These are phyloP conservation scores for Aegilops umbellulata DNA, from an alignment of 176 grass and related monocot genomes.

Conservation along the genomic window DNA sequence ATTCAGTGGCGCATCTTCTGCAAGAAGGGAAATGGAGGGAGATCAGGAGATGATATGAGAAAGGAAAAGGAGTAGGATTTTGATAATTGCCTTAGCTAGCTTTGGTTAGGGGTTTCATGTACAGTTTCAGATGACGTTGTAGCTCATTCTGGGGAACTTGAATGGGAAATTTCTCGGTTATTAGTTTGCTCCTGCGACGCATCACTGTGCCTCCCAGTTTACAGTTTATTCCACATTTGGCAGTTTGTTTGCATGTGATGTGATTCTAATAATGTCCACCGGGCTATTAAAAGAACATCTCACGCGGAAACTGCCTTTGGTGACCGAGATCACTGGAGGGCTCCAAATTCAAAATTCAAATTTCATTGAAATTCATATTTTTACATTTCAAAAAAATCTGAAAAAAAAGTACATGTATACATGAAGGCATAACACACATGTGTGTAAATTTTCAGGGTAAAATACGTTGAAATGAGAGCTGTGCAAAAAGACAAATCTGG, in stretches of 20 bases:
- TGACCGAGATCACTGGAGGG: no score
- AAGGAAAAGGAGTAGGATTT: constrained; percentile 38
- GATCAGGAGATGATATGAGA: not conserved
- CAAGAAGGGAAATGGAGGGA: not conserved
- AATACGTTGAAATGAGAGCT: no score
- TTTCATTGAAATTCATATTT: no score
- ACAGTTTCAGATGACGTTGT: constrained; percentile 37
- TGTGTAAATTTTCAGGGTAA: no score
- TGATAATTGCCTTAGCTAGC: constrained; percentile 42
- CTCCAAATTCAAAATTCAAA: no score
- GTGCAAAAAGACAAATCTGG: no score
- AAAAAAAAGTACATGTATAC: no score
- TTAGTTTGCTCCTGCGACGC: constrained; percentile 32
- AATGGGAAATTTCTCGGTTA: constrained; percentile 17
- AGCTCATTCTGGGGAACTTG: constrained; percentile 30
- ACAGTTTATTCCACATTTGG: not conserved
- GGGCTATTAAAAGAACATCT: no score
- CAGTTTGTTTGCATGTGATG: not conserved
- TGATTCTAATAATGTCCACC: not conserved
- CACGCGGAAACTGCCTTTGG: no score
- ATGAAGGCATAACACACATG: no score
- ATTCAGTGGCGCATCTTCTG: not conserved
- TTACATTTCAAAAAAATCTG: no score
- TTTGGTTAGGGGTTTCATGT: constrained; percentile 45
- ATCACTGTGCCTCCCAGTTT: not conserved